Conservation (phyloP, 2,329 filamentous ascomycete species). For the Cladosporium sp. region DNA sequence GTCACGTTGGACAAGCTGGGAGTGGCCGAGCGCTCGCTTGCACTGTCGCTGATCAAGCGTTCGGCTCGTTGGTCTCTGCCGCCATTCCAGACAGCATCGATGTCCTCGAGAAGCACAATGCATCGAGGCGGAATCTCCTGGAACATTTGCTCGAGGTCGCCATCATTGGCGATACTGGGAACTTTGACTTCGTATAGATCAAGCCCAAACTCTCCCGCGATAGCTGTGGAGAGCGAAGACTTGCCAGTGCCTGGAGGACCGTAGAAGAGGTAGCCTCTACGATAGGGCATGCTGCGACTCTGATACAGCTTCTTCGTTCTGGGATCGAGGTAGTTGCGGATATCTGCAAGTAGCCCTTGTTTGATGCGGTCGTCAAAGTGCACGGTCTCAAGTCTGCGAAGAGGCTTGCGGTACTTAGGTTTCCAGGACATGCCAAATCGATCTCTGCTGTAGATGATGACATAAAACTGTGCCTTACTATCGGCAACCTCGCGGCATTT, state of each 20-base stretch:
- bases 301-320: slow-evolving; percentile 67
- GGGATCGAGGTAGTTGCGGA: slow-evolving; percentile 71
- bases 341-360: slow-evolving; percentile 59
- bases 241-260: slow-evolving; percentile 50
- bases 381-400: slow-evolving; percentile 67
- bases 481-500: slow-evolving; percentile 36
- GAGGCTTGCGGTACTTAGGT: slow-evolving; percentile 46
- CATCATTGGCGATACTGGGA: slow-evolving; percentile 51
- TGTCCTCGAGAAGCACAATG: slow-evolving; percentile 41
- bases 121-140: slow-evolving; percentile 36
- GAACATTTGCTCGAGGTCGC: slow-evolving; percentile 48
- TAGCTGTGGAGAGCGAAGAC: slow-evolving; percentile 28
- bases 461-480: slow-evolving; percentile 35
- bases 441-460: slow-evolving; percentile 39
- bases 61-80: slow-evolving; percentile 11
- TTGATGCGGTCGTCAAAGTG: slow-evolving; percentile 65
- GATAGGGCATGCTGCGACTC: slow-evolving; percentile 76
- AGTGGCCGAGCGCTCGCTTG: slow-evolving; percentile 13
- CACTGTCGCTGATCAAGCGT: slow-evolving; percentile 14
- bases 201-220: slow-evolving; percentile 41
- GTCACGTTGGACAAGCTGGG: slow-evolving; percentile 48
- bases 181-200: slow-evolving; percentile 35
- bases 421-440: slow-evolving; percentile 31
- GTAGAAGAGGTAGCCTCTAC: slow-evolving; percentile 75
- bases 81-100: slow-evolving; percentile 35